These are phyloP conservation scores for Amphibolis antarctica DNA, from an alignment of 106 monocot genomes.

Conservation along the genomic window DNA sequence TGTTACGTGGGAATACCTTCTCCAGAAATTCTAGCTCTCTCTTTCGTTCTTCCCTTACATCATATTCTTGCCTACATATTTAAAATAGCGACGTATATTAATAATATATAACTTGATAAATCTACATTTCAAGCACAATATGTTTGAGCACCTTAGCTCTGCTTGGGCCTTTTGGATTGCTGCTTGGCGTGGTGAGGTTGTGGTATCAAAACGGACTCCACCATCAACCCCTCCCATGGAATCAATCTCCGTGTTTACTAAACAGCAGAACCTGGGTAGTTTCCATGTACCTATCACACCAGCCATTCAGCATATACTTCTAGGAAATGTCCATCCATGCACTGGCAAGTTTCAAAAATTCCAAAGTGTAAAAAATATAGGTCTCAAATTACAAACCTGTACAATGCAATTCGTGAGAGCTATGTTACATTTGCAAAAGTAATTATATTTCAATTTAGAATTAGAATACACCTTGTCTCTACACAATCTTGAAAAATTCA, in stretches of 20 bases:
- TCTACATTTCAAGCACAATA: background rate
- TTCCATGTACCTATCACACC: conserved; percentile 18
- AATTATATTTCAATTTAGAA: too few species aligned
- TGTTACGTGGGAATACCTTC: conserved; percentile 30
- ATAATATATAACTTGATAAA: background rate
- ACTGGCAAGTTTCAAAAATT: too few species aligned
- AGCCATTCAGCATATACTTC: background rate
- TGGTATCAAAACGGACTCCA: conserved; percentile 36
- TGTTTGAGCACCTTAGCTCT: conserved; percentile 47
- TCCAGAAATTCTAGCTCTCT: conserved; percentile 92
- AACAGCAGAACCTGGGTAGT: background rate
- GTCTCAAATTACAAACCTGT: too few species aligned
- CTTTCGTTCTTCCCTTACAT: conserved; percentile 71
- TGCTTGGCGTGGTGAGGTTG: conserved; percentile 61
- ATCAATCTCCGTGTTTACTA: conserved; percentile 40
- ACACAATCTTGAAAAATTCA: too few species aligned
- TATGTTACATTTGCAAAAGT: too few species aligned
- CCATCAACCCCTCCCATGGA: conserved; percentile 82
- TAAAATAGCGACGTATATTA: background rate
- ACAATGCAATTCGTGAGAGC: too few species aligned
- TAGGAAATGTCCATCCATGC: too few species aligned
- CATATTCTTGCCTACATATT: conserved; percentile 62
- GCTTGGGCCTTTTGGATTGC: conserved; percentile 81
- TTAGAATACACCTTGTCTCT: too few species aligned
- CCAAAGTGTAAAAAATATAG: too few species aligned